Conservation (phyloP, 2,329 filamentous ascomycete genomes). For the Ophiosphaerella herpotricha region DNA sequence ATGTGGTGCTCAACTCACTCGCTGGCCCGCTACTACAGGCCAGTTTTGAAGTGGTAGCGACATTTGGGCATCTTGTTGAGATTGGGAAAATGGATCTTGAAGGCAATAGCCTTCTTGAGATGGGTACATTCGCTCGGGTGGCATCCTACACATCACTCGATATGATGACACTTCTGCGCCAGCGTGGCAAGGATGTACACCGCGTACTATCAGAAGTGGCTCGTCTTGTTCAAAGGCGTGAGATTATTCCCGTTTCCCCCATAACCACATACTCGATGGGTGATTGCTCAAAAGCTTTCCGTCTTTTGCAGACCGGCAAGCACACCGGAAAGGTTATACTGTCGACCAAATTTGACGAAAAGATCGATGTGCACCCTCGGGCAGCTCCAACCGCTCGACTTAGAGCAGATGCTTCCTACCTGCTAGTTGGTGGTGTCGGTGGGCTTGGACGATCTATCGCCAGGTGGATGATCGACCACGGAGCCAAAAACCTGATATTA, state of each 20-base stretch:
- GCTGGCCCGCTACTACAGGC: too few relatives aligned
- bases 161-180: constrained; percentile 1
- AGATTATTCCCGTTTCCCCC: constrained; percentile 6
- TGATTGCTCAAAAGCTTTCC: constrained; percentile 10
- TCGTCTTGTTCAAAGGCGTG: constrained; percentile 7
- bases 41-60: constrained; percentile 15
- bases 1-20: constrained; percentile 36
- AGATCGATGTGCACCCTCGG: constrained; percentile 7
- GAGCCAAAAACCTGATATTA: constrained; percentile 25
- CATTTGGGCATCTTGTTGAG: constrained; percentile 36
- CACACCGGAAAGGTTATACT: constrained; percentile 50
- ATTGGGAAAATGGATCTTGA: constrained; percentile 16
- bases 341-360: constrained; percentile 21
- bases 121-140: constrained; percentile 13
- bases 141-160: constrained; percentile 7
- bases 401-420: constrained; percentile 19
- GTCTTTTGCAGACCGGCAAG: constrained; percentile 35
- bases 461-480: constrained; percentile 19
- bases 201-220: constrained; percentile 3
- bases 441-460: constrained; percentile 26
- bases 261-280: constrained; percentile 7
- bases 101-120: constrained; percentile 15
- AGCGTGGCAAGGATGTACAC: constrained; percentile 6
- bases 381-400: background rate
- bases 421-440: constrained; percentile 29